A percentile compares a stretch with the other conserved stretches of the same genome.
phyloP scores from a whole-genome alignment of 768 basidiomycete genomes.

The Lentinula sp. region DNA sequence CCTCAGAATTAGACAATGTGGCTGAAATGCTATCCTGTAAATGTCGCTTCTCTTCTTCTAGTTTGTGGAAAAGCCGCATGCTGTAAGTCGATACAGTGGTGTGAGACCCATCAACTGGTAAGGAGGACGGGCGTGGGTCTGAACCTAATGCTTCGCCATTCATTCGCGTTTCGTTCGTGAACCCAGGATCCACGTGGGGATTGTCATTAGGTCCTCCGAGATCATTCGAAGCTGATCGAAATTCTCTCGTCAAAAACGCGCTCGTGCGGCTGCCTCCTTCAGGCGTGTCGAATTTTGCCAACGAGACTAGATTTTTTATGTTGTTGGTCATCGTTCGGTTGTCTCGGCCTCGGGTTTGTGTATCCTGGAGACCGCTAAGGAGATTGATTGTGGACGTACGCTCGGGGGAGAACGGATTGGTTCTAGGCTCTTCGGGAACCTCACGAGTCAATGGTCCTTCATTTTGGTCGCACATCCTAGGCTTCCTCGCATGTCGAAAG shows the following conservation, averaged over 20 bases:
- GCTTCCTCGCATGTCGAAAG: background rate
- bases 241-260: background rate
- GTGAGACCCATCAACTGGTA: background rate
- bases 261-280: background rate
- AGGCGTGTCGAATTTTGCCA: background rate
- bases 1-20: background rate
- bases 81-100: background rate
- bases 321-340: background rate
- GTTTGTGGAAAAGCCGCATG: slow-evolving; percentile 6
- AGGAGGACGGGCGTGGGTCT: background rate
- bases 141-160: slow-evolving; percentile 1
- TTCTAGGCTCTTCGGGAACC: background rate
- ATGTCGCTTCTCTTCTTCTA: slow-evolving; percentile 3
- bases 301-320: background rate
- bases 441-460: background rate
- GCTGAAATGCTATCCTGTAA: background rate
- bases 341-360: background rate
- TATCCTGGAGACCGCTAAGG: background rate
- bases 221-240: background rate
- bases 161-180: background rate
- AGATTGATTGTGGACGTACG: background rate
- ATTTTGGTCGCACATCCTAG: background rate
- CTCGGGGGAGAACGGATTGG: background rate
- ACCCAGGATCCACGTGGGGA: background rate
- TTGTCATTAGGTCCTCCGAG: background rate